A percentile compares a stretch with the other conserved stretches of the same genome.
Evolutionary conservation across 1,139 yeast genomes (phyloP).

Genomic region (Debaryomycetaceae sp.): DNA sequence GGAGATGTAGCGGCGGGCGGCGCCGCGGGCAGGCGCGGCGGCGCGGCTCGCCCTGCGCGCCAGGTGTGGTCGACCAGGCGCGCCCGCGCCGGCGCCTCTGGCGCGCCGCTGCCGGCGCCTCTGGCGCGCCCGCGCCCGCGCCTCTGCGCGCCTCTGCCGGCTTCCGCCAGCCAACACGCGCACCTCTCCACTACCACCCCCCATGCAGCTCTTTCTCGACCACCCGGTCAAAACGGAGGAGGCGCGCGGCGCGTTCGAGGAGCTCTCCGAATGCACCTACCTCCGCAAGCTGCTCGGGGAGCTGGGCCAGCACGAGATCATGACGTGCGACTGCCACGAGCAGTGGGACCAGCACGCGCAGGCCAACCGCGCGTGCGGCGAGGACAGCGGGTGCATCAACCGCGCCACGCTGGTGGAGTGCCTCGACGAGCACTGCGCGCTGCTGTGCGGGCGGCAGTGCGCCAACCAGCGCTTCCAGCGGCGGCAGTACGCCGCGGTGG

Average conservation of each 20-base stretch:
- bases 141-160: not conserved
- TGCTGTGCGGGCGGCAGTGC: conserved; percentile 76
- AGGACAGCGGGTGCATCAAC: conserved; percentile 85
- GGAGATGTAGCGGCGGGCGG: not conserved
- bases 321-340: conserved; percentile 86
- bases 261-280: conserved; percentile 58
- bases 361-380: conserved; percentile 72
- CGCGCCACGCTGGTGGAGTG: conserved; percentile 91
- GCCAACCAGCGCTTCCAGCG: conserved; percentile 85
- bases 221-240: conserved; percentile 64
- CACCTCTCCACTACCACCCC: conserved; percentile 1
- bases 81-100: not conserved
- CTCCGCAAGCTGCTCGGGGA: conserved; percentile 55
- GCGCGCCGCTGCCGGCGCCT: conserved; percentile 1
- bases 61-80: not conserved
- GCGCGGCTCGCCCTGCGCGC: not conserved
- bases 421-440: conserved; percentile 60
- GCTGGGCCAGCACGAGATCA: conserved; percentile 65
- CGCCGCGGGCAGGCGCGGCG: too few relatives aligned
- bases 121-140: conserved; percentile 1
- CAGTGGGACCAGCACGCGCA: conserved; percentile 32
- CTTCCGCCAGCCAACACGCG: conserved; percentile 1
- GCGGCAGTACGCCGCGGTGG: conserved; percentile 64
- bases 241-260: conserved; percentile 57
- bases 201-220: conserved; percentile 37